These are phyloP conservation scores for Combretum micranthum DNA, from an alignment of 345 rosid species.

Conservation along the genomic window DNA sequence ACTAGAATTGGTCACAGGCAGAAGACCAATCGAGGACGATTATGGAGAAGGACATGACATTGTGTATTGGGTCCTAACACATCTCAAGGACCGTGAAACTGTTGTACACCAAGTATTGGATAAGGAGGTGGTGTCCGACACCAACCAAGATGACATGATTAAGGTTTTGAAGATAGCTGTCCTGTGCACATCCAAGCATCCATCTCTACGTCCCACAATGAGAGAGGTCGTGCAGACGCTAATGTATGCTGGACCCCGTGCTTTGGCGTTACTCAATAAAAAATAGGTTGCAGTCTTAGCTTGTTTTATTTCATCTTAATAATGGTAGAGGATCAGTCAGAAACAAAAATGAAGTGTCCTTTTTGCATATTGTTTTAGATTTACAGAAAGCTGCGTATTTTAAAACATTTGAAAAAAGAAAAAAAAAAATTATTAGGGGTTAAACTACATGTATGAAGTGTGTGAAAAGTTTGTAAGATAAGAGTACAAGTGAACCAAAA, in stretches of 20 bases:
- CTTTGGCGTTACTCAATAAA: slow-evolving; percentile 15
- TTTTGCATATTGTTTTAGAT: too few species aligned
- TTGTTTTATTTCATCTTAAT: too few species aligned
- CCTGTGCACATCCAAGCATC: slow-evolving; percentile 78
- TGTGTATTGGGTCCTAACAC: slow-evolving; percentile 58
- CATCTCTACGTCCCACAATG: slow-evolving; percentile 68
- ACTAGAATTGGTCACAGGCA: slow-evolving; percentile 54
- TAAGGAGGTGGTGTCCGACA: slow-evolving; percentile 23
- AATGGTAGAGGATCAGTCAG: too few species aligned
- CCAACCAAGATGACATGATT: slow-evolving; percentile 49
- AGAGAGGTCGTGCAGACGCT: slow-evolving; percentile 79
- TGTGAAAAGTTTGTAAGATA: too few species aligned
- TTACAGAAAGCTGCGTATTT: too few species aligned
- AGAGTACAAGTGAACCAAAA: too few species aligned
- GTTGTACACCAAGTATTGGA: slow-evolving; percentile 47
- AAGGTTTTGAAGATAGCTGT: slow-evolving; percentile 62
- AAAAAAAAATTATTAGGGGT: too few species aligned
- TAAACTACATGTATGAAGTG: too few species aligned
- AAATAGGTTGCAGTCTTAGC: not conserved
- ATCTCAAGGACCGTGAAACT: slow-evolving; percentile 40
- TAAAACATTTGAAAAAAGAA: too few species aligned
- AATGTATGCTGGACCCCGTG: slow-evolving; percentile 52
- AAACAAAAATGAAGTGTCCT: too few species aligned
- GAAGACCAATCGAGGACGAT: slow-evolving; percentile 53
- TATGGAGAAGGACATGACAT: slow-evolving; percentile 79